Evolutionary conservation across 2,329 filamentous ascomycete genomes (phyloP).

Genomic region (Escovopsis weberi): DNA sequence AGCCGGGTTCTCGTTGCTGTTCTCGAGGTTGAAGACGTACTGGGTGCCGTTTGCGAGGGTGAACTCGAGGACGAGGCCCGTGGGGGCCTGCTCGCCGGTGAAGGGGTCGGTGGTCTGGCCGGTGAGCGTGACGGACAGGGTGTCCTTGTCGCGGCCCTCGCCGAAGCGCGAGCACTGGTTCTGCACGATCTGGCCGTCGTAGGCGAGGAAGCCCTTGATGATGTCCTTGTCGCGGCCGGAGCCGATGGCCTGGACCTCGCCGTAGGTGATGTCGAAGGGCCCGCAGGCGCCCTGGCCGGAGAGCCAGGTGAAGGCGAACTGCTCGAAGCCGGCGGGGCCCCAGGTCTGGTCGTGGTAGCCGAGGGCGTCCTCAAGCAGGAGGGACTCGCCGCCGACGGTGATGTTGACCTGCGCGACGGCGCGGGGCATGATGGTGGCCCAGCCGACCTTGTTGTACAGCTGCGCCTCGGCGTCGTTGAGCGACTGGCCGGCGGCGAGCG

Average conservation of each 20-base stretch:
- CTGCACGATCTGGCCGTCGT: background rate
- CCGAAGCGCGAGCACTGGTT: background rate
- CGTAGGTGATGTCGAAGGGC: conserved; percentile 1
- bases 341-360: conserved; percentile 1
- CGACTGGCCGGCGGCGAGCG: background rate
- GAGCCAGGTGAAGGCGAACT: conserved; percentile 1
- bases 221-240: background rate
- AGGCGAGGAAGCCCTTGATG: background rate
- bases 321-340: background rate
- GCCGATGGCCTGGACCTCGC: background rate
- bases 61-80: background rate
- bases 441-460: background rate
- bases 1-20: background rate
- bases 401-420: background rate
- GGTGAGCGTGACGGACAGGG: background rate
- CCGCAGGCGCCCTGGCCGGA: background rate
- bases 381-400: background rate
- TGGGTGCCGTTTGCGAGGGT: conserved; percentile 1
- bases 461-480: background rate
- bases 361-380: background rate
- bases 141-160: background rate
- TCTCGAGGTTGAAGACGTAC: background rate
- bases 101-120: background rate
- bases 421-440: background rate
- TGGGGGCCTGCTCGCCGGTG: background rate